These are phyloP conservation scores for Osmozyma mogii DNA, from an alignment of 805 yeast species.

Conservation along the genomic window DNA sequence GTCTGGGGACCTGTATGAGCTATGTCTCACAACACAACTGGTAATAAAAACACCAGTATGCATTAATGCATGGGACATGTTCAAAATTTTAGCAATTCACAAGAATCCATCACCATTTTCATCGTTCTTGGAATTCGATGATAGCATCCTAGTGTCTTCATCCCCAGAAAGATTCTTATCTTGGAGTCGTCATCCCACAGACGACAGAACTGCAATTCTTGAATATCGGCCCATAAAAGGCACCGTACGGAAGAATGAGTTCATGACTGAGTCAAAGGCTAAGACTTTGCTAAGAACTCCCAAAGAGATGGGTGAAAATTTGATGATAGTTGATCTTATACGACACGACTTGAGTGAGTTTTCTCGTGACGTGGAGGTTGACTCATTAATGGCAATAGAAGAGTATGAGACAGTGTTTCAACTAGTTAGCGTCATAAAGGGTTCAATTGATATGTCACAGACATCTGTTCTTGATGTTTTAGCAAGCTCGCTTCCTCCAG, in stretches of 20 bases:
- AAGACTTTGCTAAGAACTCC: slow-evolving; percentile 63
- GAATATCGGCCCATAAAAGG: slow-evolving; percentile 96
- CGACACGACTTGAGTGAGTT: slow-evolving; percentile 81
- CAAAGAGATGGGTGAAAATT: slow-evolving; percentile 90
- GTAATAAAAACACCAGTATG: slow-evolving; percentile 42
- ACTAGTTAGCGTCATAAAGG: slow-evolving; percentile 81
- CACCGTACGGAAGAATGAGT: slow-evolving; percentile 65
- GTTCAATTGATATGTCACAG: too few relatives aligned
- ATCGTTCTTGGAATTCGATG: slow-evolving; percentile 64
- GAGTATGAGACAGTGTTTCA: slow-evolving; percentile 90
- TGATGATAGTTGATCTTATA: slow-evolving; percentile 94
- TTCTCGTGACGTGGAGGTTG: slow-evolving; percentile 56
- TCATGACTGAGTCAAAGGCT: slow-evolving; percentile 52
- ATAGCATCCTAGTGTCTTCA: slow-evolving; percentile 64
- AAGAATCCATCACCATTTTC: slow-evolving; percentile 93
- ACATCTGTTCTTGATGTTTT: slow-evolving; percentile 82
- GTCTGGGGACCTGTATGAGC: slow-evolving; percentile 87
- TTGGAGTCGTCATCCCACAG: slow-evolving; percentile 46
- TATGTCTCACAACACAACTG: slow-evolving; percentile 80
- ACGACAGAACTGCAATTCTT: slow-evolving; percentile 31
- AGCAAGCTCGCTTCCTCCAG: slow-evolving; percentile 82
- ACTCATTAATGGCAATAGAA: slow-evolving; percentile 83
- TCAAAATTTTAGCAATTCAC: slow-evolving; percentile 52
- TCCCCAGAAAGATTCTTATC: slow-evolving; percentile 91
- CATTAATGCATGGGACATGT: slow-evolving; percentile 68